Evolutionary conservation across 768 basidiomycete genomes (phyloP), one percentile per base, ranked within the genome.

Genomic region (Rubroboletus satanas): DNA sequence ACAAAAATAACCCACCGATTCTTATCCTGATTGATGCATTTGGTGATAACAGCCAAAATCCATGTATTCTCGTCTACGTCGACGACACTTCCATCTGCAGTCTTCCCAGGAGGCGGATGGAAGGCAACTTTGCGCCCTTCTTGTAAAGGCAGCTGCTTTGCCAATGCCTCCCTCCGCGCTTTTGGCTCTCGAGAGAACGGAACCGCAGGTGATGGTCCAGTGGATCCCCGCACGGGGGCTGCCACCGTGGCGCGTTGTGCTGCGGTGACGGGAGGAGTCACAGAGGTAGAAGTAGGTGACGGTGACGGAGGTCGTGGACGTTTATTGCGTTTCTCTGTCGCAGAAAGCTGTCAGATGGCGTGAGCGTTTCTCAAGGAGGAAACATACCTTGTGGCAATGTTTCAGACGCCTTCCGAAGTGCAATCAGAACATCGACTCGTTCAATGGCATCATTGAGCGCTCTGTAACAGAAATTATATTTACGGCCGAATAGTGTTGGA

Each of bases 111-210:
- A 33, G 84, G 83, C 5, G 84, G 85, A 68, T 87, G 87, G 63
- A 91, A 93, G 1, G 88, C 91, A 11, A 93, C 90, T 62, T 86
- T 90, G 52, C 91, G 78, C 18, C 86, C 85, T 65, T 82, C 78
- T 61, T 83, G 83, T 17, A 93, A 74, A 10, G 87, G 87, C 3
- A 87, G 72, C 55, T 88, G 88, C 53, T 75, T 80, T 17, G 76
- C 69, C 5, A 85, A 64, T 2, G 79, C 79, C 60, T 90, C 85
- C 58, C 84, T 79, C 42, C 87, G 79, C 9, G 81, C 74, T 65
- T 85, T 90, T 9, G 83, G 77, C 50, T 89, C 88, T 38, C 87
- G 81, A 5, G 83, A 77, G 62, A 81, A 82, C 0, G 82, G 74
- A 43, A 77, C 64, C 1, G 71, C 64, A 11, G 78, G 68, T 38